Evolutionary conservation across 768 basidiomycete genomes (phyloP), one percentile per base, ranked within the genome.

Genomic region (Albatrellus ellisii): DNA sequence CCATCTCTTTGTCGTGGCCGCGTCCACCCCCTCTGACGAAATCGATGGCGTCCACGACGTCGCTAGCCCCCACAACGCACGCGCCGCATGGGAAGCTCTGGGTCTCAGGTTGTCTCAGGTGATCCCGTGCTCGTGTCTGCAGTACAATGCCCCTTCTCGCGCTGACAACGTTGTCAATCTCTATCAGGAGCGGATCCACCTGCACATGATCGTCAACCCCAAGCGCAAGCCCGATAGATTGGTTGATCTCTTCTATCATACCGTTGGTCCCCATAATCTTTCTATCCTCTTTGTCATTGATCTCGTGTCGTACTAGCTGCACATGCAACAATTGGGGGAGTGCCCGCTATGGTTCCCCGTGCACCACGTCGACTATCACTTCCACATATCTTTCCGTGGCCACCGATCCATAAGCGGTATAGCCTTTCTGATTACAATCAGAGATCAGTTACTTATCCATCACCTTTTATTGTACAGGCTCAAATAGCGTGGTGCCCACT

Each of bases 161-260:
- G 14, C 18, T 12, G 18, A n/a, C 11, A 15, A 2, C 2, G 3
- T n/a, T n/a, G n/a, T n/a, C n/a, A 10, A 14, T 15, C 5, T 11
- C 34, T 4, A 14, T 12, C 42, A 43, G 42, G 47, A 39, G 41
- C 48, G 44, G 41, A 49, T 51, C 35, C 47, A 49, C 28, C 44
- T 51, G 17, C 50, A 51, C 37, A 51, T 51, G 50, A 49, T 51
- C 39, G 31, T 51, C 34, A 51, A 49, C 15, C 44, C 50, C 12
- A 35, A 18, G 27, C 25, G 36, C 21, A 43, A 49, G 22, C 39
- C 32, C 12, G 39, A 14, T 20, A 32, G 41, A 9, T 49, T 51
- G 28, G 24, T 17, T 18, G 29, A 37, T 10, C 25, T 51, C 26
- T 49, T 49, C 41, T 41, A 49, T 38, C 35, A 51, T 14, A 38